A percentile compares a stretch with the other conserved stretches of the same genome.
Evolutionary conservation across 805 yeast species (phyloP).

Genomic region (Sungouiozyma intestinalis): DNA sequence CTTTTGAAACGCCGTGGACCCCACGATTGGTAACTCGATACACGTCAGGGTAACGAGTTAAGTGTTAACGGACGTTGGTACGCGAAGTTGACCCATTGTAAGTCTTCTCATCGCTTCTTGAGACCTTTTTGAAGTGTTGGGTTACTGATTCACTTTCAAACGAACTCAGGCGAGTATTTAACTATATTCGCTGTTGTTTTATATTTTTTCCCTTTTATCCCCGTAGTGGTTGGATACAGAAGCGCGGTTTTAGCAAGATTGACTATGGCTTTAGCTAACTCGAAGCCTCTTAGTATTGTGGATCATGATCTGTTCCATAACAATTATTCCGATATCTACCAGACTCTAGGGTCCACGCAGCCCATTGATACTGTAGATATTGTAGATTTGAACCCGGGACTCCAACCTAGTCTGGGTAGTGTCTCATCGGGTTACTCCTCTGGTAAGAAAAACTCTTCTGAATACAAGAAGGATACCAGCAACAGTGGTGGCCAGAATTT

Average conservation of each 20-base stretch:
- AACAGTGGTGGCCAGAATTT: slow-evolving; percentile 10
- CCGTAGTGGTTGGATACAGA: background rate
- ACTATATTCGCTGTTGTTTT: background rate
- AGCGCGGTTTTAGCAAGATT: background rate
- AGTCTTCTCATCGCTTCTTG: background rate
- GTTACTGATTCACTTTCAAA: too few species aligned
- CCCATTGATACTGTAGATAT: slow-evolving; percentile 9
- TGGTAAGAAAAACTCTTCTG: slow-evolving; percentile 3
- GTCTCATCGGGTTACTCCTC: slow-evolving; percentile 2
- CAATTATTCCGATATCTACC: background rate
- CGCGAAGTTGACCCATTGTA: too few species aligned
- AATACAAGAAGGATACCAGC: background rate
- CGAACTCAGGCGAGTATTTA: background rate
- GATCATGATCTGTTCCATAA: slow-evolving; percentile 28
- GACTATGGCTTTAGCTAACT: slow-evolving; percentile 53
- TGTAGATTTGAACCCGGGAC: slow-evolving; percentile 15
- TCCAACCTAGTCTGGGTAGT: slow-evolving; percentile 1
- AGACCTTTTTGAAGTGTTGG: too few species aligned
- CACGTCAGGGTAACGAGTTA: background rate
- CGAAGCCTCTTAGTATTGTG: slow-evolving; percentile 42
- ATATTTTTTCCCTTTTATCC: background rate
- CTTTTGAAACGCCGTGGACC: too few species aligned
- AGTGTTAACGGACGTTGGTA: too few species aligned
- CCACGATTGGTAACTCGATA: too few species aligned
- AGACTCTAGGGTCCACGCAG: background rate